Base-by-base conservation (phyloP, 1,284 basidiomycete genomes). In the Cystobasidium pallidum region DNA sequence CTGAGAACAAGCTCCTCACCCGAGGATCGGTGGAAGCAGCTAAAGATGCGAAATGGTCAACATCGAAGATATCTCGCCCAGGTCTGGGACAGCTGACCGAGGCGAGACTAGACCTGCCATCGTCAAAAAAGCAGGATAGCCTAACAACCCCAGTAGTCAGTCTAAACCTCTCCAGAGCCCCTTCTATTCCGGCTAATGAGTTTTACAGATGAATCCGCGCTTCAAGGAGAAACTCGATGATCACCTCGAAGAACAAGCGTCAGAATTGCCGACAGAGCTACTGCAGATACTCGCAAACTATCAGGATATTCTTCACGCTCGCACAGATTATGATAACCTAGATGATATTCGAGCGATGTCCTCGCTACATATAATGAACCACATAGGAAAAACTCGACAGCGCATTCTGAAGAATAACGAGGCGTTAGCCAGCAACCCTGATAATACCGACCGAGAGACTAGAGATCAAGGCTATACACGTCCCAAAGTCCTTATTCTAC, bases 391-490 rank as follows among this genome's bases (percentile, higher is more conserved):
- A 93, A 97, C 94, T 75, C 89, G 95, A n/a, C 87, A 90, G 15
- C 86, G 88, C 8, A 86, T 99, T n/a, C 84, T 97, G 19, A 94
- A 94, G 80, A 96, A 95, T 81, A 98, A 97, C 79, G 93, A 97
- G 77, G 88, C 88, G 57, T 85, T 98, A 15, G 86, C 87, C 3
- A 80, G 84, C 1, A 86, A 90, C 82, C 79, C 84, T 17, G 82
- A 84, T 72, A 81, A 84, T 43, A 79, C 84, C 7, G 68, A 79
- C 28, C 77, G 72, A 79, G 90, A 92, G 74, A 86, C 92, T 7
- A 90, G 92, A 81, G 95, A 99, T 80, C 95, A 98, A 85, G 94
- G 95, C 26, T 99, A 98, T 82, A 97, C 94, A 1, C 89, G 96
- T 8, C 95, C 96, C 24, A 95, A 95, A 49, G 85, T 96, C 13